These are phyloP conservation scores for Tricholoma hemisulphureum DNA, from an alignment of 768 basidiomycete genomes.

Conservation along the genomic window DNA sequence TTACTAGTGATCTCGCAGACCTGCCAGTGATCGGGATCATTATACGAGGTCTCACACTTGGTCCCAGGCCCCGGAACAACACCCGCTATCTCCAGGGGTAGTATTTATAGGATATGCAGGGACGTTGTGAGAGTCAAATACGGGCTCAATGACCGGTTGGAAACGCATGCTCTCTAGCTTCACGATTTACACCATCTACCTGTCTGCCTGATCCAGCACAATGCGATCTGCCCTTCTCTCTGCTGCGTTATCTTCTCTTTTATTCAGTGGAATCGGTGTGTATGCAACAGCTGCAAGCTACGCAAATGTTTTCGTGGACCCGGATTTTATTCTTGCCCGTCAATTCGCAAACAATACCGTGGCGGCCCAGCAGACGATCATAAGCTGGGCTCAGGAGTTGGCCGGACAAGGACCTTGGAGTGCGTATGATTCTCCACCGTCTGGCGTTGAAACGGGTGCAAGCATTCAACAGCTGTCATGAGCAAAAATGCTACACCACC, in stretches of 20 bases:
- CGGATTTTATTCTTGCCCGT: constrained; percentile 43
- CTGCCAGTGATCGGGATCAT: no score
- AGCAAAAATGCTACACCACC: constrained; percentile 47
- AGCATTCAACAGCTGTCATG: constrained; percentile 44
- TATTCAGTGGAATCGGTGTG: constrained; percentile 11
- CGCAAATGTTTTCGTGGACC: constrained; percentile 57
- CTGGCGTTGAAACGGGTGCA: not conserved
- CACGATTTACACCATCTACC: not conserved
- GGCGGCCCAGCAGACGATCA: constrained; percentile 45
- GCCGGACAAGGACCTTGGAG: constrained; percentile 54
- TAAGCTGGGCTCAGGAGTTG: constrained; percentile 44
- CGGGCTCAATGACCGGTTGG: no score
- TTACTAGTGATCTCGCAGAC: no score
- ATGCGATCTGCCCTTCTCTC: constrained; percentile 32
- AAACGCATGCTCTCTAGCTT: no score
- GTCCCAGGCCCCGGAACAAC: no score
- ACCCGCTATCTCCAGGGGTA: no score
- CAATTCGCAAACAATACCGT: constrained; percentile 41
- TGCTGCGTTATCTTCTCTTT: constrained; percentile 16
- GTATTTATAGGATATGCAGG: no score
- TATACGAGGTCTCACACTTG: no score
- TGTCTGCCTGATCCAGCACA: constrained; percentile 14
- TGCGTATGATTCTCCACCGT: constrained; percentile 26
- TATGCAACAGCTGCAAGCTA: constrained; percentile 38
- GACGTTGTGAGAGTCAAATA: no score